phyloP scores from a whole-genome alignment of 1,139 yeast genomes.

The Lodderomyces theae region DNA sequence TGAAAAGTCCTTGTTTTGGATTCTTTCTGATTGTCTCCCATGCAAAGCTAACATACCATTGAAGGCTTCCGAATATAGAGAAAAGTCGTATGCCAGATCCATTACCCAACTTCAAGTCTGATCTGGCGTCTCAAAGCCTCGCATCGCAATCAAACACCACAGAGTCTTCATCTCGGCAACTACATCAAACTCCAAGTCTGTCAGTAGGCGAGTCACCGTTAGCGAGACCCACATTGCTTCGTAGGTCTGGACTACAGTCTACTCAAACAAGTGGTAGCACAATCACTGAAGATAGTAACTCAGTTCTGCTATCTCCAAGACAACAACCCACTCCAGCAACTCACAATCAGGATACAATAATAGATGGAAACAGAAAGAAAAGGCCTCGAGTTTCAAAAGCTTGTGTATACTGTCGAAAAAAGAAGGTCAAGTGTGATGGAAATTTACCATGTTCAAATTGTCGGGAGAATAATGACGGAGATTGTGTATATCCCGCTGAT shows the following conservation, averaged over 20 bases:
- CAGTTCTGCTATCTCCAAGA: constrained; percentile 3
- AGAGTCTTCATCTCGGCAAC: not conserved
- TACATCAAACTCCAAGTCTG: not conserved
- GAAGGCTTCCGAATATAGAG: not conserved
- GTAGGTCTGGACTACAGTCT: not conserved
- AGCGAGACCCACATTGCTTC: not conserved
- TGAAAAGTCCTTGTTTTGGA: too few species aligned
- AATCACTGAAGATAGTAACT: constrained; percentile 8
- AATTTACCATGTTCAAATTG: constrained; percentile 44
- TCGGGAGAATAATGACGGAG: constrained; percentile 21
- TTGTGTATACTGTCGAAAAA: constrained; percentile 49
- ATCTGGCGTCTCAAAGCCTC: not conserved
- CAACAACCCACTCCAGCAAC: constrained; percentile 6
- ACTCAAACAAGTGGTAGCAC: constrained; percentile 6
- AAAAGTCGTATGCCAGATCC: not conserved
- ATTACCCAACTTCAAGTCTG: not conserved
- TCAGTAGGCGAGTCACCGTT: not conserved
- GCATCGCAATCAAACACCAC: not conserved
- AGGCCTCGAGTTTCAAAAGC: constrained; percentile 43
- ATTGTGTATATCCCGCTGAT: constrained; percentile 28
- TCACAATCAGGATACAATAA: not conserved
- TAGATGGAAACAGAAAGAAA: constrained; percentile 2
- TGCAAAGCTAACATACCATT: too few species aligned
- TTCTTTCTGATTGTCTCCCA: too few species aligned
- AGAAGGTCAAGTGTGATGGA: constrained; percentile 53